Evolutionary conservation across 2,329 filamentous ascomycete genomes (phyloP), one percentile per base, ranked within the genome.

Genomic region (Penicillium expansum): DNA sequence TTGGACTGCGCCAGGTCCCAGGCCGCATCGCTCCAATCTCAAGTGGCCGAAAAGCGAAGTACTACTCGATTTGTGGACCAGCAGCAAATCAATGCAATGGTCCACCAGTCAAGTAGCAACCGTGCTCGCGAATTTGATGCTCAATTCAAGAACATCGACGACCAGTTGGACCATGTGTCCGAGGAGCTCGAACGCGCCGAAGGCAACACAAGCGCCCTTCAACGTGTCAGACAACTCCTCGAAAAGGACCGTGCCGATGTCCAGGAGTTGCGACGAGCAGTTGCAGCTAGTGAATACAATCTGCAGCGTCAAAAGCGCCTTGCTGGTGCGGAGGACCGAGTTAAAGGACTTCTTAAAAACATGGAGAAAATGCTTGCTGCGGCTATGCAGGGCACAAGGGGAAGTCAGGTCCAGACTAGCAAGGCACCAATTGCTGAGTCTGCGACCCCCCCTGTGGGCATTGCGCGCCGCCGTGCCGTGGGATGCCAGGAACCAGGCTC

Each of bases 261-360:
- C 1, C 22, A 1, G 5, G 32, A 49, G 2, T 1, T 49, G 3
- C n/a, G 48, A 0, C n/a, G 13, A 1, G 4, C 20, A 8, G n/a
- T 50, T 0, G 5, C 27, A 1, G 22, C 8, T 0, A 2, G 13
- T 0, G n/a, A 38, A 2, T 5, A 3, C 0, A 50, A 8, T 14
- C 4, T 8, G 8, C n/a, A 16, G 1, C 24, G n/a, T 0, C 24
- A 29, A 3, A 1, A 16, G 3, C 48, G 48, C 24, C 9, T 50
- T 8, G 5, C 4, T 0, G 24, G 22, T 13, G 35, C 24, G 2
- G 35, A 50, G 18, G n/a, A 7, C n/a, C 27, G 37, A 1, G 0
- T 50, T 0, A 20, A 30, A 8, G 27, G n/a, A 9, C 48, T 50
- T n/a, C 2, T 41, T 0, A 13, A 9, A 0, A 38, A 4, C 3